Evolutionary conservation across 2,329 filamentous ascomycete genomes (phyloP).

Genomic region (Fusarium redolens): DNA sequence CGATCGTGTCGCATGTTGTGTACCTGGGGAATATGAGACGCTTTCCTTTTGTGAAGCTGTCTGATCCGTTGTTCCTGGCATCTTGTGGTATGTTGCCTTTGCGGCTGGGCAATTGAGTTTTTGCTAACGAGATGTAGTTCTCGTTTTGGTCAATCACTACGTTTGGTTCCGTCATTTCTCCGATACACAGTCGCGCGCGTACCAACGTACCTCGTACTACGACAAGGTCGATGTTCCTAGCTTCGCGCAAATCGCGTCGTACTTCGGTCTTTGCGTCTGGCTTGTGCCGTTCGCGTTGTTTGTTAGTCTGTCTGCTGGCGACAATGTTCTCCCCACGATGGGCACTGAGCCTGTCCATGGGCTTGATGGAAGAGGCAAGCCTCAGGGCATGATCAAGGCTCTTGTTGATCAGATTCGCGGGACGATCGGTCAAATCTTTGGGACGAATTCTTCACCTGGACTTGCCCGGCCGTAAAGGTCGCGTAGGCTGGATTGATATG

Average conservation of each 20-base stretch:
- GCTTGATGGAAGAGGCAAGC: slow-evolving; percentile 60
- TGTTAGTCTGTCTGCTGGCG: slow-evolving; percentile 91
- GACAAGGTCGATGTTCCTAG: slow-evolving; percentile 75
- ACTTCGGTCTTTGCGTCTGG: slow-evolving; percentile 97
- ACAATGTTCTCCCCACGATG: slow-evolving; percentile 95
- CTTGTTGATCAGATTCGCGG: slow-evolving; percentile 69
- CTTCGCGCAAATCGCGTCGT: slow-evolving; percentile 95
- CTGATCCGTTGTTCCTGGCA: slow-evolving; percentile 85
- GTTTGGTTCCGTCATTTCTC: slow-evolving; percentile 97
- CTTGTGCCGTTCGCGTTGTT: slow-evolving; percentile 95
- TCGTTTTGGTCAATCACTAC: slow-evolving; percentile 92
- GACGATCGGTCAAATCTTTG: slow-evolving; percentile 60
- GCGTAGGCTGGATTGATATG: background rate
- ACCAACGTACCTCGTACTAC: slow-evolving; percentile 70
- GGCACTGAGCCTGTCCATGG: slow-evolving; percentile 70
- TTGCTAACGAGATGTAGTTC: slow-evolving; percentile 59
- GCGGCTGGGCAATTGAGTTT: accelerated
- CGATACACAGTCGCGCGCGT: slow-evolving; percentile 66
- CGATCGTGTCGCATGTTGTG: slow-evolving; percentile 82
- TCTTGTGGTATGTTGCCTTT: slow-evolving; percentile 75
- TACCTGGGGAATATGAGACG: slow-evolving; percentile 87
- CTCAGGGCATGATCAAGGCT: slow-evolving; percentile 75
- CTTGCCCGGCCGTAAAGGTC: slow-evolving; percentile 39
- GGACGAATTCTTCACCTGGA: slow-evolving; percentile 41
- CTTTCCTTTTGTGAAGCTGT: slow-evolving; percentile 83